A percentile compares a stretch with the other conserved stretches of the same genome.
phyloP scores from a whole-genome alignment of 768 basidiomycete genomes.

The Amanita pallidorosea region DNA sequence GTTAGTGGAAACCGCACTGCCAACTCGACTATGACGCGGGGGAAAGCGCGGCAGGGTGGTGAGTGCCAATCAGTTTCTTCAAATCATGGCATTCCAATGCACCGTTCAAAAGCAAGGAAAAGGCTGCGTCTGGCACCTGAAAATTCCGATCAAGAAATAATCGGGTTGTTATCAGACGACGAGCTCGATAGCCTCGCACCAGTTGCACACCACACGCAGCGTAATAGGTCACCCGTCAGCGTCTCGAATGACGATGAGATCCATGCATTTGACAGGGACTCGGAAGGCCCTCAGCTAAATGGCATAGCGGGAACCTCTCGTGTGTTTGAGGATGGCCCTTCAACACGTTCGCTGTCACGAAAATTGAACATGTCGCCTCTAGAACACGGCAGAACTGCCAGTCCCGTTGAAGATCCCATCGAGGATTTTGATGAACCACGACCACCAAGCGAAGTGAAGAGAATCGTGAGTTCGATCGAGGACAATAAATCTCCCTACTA shows the following conservation, averaged over 20 bases:
- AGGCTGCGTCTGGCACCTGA: background rate
- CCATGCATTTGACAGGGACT: background rate
- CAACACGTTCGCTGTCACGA: background rate
- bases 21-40: background rate
- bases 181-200: background rate
- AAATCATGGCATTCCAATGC: background rate
- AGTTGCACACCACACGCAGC: background rate
- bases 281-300: background rate
- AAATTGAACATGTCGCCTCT: background rate
- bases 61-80: background rate
- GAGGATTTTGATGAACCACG: background rate
- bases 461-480: background rate
- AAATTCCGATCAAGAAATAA: background rate
- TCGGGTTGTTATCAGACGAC: background rate
- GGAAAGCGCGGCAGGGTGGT: background rate
- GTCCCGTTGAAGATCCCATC: slow-evolving; percentile 3
- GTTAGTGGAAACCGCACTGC: background rate
- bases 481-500: background rate
- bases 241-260: background rate
- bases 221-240: background rate
- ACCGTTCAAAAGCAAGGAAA: background rate
- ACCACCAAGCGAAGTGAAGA: background rate
- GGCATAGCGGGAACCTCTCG: slow-evolving; percentile 1
- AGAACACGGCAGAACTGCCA: background rate
- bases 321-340: background rate